Base-by-base conservation (phyloP, 768 basidiomycete species). In the Daedaleopsis nitida region DNA sequence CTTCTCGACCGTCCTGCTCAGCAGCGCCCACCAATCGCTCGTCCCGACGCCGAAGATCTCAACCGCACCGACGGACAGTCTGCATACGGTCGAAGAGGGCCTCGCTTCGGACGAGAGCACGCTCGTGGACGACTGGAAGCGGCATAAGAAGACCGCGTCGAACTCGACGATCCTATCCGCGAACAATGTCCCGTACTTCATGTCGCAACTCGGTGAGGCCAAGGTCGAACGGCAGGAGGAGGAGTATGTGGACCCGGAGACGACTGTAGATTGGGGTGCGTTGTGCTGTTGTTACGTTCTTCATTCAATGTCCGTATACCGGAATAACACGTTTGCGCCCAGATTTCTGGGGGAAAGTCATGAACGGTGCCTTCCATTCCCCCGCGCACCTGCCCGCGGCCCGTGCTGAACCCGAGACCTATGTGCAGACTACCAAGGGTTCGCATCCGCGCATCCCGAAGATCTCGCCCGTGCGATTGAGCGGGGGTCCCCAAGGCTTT, bases 271-370 rank as follows among this genome's bases (percentile, higher is more conserved):
- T 68, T 94, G 91, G 92, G 87, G 92, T 92, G 68, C 59, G 81
- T 77, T 37, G 14, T 55, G 60, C 43, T 52, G 48, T 49, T 10
- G 4, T 53, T n/a, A n/a, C n/a, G n/a, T n/a, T n/a, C 42, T 37
- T 32, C 53, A n/a, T 12, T n/a, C 7, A 5, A n/a, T 19, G 45
- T 59, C 43, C 52, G 32, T 55, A 35, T 37, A n/a, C 34, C 50
- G 59, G 53, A 51, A 42, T 45, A 54, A 64, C 48, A 52, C 44
- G 43, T 17, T 38, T 65, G 48, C 58, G 55, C 66, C 49, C 65
- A 95, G 92, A 91, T 66, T 97, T 98, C 77, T 97, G 97, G 97
- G 96, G 95, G 1, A 84, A 81, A 11, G 96, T 99, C 2, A 89
- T 98, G 71, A 92, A 91, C 65, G 92, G 92, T 90, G 21, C 47